phyloP scores from a whole-genome alignment of 139 green algal genomes.

The Nannochloris sp. region DNA sequence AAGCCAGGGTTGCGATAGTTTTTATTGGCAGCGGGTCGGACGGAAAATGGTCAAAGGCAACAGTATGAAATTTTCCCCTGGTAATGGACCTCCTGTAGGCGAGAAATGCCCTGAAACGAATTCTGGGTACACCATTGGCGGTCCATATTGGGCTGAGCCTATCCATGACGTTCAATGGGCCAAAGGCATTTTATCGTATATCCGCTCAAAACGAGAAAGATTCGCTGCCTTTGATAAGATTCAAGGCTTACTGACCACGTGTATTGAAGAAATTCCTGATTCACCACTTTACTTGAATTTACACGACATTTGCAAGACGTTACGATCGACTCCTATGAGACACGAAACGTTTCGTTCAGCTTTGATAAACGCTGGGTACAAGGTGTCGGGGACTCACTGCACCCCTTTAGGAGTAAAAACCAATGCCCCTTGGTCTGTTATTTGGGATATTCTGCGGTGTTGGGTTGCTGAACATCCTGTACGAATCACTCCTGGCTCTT shows the following conservation, averaged over 20 bases:
- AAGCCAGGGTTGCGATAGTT: slow-evolving; percentile 83
- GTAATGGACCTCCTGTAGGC: slow-evolving; percentile 50
- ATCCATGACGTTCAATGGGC: slow-evolving; percentile 81
- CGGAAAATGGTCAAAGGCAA: slow-evolving; percentile 23
- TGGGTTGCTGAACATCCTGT: slow-evolving; percentile 75
- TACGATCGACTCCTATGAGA: slow-evolving; percentile 62
- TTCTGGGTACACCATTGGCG: slow-evolving; percentile 74
- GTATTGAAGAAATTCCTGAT: slow-evolving; percentile 75
- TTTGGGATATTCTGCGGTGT: slow-evolving; percentile 79
- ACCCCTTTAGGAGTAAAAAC: slow-evolving; percentile 91
- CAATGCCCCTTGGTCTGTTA: slow-evolving; percentile 70
- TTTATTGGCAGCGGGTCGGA: slow-evolving; percentile 70
- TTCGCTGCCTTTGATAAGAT: slow-evolving; percentile 56
- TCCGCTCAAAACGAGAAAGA: slow-evolving; percentile 5
- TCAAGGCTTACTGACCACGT: slow-evolving; percentile 62
- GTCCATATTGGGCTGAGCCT: slow-evolving; percentile 85
- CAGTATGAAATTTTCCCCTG: slow-evolving; percentile 49
- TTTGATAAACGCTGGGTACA: slow-evolving; percentile 78
- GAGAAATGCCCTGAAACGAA: slow-evolving; percentile 69
- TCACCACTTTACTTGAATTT: slow-evolving; percentile 76
- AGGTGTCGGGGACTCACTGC: slow-evolving; percentile 73
- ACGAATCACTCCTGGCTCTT: slow-evolving; percentile 16
- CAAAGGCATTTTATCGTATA: slow-evolving; percentile 19
- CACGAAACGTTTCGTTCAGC: slow-evolving; percentile 71
- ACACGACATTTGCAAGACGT: slow-evolving; percentile 69